Evolutionary conservation across 139 green algal genomes (phyloP).

Genomic region (Edaphochlamys debaryana): DNA sequence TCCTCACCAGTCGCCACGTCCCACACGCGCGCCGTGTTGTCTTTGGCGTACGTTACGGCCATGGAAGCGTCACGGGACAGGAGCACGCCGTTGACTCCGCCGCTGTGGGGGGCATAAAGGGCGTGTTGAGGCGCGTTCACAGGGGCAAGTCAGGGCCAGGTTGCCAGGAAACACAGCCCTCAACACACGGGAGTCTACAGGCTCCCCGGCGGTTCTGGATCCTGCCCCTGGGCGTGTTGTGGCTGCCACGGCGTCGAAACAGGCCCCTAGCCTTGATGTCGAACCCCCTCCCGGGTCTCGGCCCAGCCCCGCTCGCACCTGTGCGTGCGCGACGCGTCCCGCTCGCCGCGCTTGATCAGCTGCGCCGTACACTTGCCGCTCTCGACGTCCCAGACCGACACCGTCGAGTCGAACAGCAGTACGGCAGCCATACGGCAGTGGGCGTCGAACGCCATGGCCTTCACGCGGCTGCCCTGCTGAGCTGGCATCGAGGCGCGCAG

Average conservation of each 20-base stretch:
- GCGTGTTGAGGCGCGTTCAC: too few species aligned
- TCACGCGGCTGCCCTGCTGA: conserved; percentile 67
- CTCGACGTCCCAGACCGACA: conserved; percentile 72
- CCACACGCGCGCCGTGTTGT: conserved; percentile 42
- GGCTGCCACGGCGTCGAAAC: too few species aligned
- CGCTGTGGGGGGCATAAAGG: too few species aligned
- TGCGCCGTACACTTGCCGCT: conserved; percentile 37
- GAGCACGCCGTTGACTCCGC: too few species aligned
- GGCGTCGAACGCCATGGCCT: conserved; percentile 70
- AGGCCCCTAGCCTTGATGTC: too few species aligned
- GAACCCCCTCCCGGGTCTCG: too few species aligned
- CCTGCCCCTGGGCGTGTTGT: too few species aligned
- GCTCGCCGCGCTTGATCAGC: conserved; percentile 70
- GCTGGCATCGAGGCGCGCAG: conserved; percentile 36
- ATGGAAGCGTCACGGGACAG: conserved; percentile 53
- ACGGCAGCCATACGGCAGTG: conserved; percentile 31
- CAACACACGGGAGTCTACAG: too few species aligned
- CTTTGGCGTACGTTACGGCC: conserved; percentile 70
- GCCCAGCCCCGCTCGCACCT: too few species aligned
- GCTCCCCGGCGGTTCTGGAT: too few species aligned
- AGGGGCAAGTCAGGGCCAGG: too few species aligned
- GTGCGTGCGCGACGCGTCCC: conserved; percentile 62
- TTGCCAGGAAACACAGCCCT: too few species aligned
- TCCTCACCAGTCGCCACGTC: conserved; percentile 20
- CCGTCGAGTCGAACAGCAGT: conserved; percentile 74